A percentile compares a stretch with the other conserved stretches of the same genome.
Conservation (phyloP, 1,284 basidiomycete species). For the Heliocybe sulcata region DNA sequence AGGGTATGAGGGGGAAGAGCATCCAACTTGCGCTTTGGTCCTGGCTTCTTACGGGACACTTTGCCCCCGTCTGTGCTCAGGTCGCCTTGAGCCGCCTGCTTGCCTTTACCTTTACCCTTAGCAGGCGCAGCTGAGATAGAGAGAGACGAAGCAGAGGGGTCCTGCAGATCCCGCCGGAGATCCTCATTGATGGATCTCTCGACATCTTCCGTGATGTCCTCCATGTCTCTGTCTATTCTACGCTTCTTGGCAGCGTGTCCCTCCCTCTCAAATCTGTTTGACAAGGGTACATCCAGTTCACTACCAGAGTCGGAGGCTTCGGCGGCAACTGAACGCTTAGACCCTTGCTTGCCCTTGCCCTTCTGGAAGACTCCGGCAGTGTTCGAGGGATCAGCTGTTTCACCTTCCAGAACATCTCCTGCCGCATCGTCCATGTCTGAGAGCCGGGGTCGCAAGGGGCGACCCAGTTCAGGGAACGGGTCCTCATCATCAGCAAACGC, state of each 20-base stretch:
- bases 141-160: background rate
- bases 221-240: constrained; percentile 29
- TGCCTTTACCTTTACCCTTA: constrained; percentile 37
- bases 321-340: constrained; percentile 40
- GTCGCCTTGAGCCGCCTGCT: constrained; percentile 28
- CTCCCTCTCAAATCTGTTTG: constrained; percentile 17
- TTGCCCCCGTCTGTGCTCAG: constrained; percentile 35
- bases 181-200: constrained; percentile 29
- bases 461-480: constrained; percentile 11
- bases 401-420: constrained; percentile 35
- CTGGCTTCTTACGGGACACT: constrained; percentile 29
- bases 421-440: constrained; percentile 16
- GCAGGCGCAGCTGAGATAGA: constrained; percentile 13
- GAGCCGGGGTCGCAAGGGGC: no score
- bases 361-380: constrained; percentile 13
- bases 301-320: constrained; percentile 47
- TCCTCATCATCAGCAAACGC: constrained; percentile 17
- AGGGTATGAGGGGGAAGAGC: constrained; percentile 30
- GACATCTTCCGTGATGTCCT: constrained; percentile 32
- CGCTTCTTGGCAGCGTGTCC: constrained; percentile 43
- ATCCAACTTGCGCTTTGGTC: constrained; percentile 36
- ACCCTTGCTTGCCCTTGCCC: constrained; percentile 30
- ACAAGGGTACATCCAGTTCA: constrained; percentile 35
- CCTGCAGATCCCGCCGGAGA: constrained; percentile 13
- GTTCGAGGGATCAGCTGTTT: constrained; percentile 25